Conservation (phyloP, 2,329 filamentous ascomycete species). For the Pseudocercospora eumusae region DNA sequence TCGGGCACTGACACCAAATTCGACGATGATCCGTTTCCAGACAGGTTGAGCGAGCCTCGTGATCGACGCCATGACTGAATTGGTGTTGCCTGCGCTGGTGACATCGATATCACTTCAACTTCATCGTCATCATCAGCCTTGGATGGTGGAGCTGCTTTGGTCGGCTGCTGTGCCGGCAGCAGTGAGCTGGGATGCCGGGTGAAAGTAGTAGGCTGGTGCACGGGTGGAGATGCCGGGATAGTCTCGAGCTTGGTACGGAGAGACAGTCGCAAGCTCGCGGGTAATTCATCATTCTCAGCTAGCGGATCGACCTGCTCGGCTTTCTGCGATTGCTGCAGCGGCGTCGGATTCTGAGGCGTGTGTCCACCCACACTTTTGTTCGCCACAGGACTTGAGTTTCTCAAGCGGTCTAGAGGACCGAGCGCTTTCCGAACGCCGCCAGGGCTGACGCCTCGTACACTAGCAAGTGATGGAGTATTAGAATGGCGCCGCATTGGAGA, state of each 20-base stretch:
- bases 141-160: not conserved
- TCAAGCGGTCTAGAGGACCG: constrained; percentile 7
- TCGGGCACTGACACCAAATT: constrained; percentile 1
- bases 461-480: constrained; percentile 10
- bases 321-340: constrained; percentile 1
- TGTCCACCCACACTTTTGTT: not conserved
- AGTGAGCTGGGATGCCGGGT: not conserved
- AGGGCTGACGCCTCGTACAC: constrained; percentile 16
- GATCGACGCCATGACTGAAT: constrained; percentile 20
- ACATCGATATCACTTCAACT: constrained; percentile 34
- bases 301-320: constrained; percentile 5
- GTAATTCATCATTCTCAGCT: not conserved
- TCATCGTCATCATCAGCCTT: constrained; percentile 11
- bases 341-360: not conserved
- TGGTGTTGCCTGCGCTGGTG: constrained; percentile 25
- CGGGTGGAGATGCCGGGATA: not conserved
- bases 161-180: not conserved
- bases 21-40: not conserved
- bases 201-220: constrained; percentile 4
- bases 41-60: constrained; percentile 4
- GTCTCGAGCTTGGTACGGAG: constrained; percentile 12
- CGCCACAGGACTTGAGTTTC: constrained; percentile 5
- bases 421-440: constrained; percentile 2
- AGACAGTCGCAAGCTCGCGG: constrained; percentile 10
- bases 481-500: constrained; percentile 17